Conservation (phyloP, 441 rosid species). For the Eruca vesicaria region DNA sequence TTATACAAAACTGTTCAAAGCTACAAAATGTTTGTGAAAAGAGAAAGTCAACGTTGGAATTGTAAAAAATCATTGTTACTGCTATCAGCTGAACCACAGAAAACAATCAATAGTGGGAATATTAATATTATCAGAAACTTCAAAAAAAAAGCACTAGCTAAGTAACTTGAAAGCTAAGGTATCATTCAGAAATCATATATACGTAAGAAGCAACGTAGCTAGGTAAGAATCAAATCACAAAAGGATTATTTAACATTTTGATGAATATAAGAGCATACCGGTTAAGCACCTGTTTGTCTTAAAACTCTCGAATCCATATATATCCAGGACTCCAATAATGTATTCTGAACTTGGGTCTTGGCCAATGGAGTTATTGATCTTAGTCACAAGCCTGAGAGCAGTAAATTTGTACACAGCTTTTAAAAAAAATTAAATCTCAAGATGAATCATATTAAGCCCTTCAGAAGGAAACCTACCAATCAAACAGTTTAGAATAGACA, state of each 20-base stretch:
- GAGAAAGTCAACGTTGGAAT: constrained; percentile 8
- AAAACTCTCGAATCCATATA: constrained; percentile 91
- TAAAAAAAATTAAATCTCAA: too few species aligned
- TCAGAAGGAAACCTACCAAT: constrained; percentile 96
- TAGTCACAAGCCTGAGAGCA: constrained; percentile 78
- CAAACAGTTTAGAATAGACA: constrained; percentile 90
- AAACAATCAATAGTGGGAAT: not conserved
- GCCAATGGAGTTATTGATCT: constrained; percentile 81
- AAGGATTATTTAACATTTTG: constrained; percentile 10
- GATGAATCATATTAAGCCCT: too few species aligned
- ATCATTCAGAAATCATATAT: not conserved
- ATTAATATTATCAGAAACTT: not conserved
- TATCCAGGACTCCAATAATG: constrained; percentile 87
- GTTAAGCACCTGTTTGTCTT: constrained; percentile 99
- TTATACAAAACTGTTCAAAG: constrained; percentile 85
- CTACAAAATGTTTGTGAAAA: constrained; percentile 40
- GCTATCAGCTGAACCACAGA: constrained; percentile 2
- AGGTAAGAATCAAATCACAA: not conserved
- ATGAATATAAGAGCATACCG: constrained; percentile 80
- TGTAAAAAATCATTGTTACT: not conserved
- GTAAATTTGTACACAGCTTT: too few species aligned
- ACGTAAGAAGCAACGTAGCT: constrained; percentile 6
- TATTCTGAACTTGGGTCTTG: constrained; percentile 83
- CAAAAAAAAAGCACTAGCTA: not conserved
- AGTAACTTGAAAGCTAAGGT: constrained; percentile 10